Percentiles rank a stretch among this genome's conserved stretches.
Conservation (phyloP, 2,329 filamentous ascomycete species). For the Xylaria sp. region DNA sequence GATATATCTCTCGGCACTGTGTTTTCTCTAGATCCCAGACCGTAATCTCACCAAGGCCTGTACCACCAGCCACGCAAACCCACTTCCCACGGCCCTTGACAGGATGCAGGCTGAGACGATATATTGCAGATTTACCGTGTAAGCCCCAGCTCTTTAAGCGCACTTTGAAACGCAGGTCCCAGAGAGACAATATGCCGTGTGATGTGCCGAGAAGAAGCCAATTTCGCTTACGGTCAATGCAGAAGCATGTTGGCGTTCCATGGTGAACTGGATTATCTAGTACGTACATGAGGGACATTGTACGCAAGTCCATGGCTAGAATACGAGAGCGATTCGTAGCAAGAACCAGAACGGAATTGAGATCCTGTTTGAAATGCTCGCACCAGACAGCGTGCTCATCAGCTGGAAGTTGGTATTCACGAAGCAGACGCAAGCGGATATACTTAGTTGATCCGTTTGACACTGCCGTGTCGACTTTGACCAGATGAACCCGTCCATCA, state of each 20-base stretch:
- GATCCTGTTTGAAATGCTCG: slow-evolving; percentile 88
- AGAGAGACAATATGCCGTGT: slow-evolving; percentile 91
- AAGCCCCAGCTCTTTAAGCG: slow-evolving; percentile 90
- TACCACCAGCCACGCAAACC: slow-evolving; percentile 90
- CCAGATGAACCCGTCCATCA: slow-evolving; percentile 89
- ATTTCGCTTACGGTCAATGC: slow-evolving; percentile 83
- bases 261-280: slow-evolving; percentile 91
- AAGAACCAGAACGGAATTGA: slow-evolving; percentile 82
- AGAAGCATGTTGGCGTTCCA: slow-evolving; percentile 91
- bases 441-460: slow-evolving; percentile 72
- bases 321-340: slow-evolving; percentile 89
- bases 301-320: slow-evolving; percentile 84
- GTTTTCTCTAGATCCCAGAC: slow-evolving; percentile 96
- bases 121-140: slow-evolving; percentile 81
- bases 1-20: slow-evolving; percentile 88
- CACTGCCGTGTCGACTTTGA: slow-evolving; percentile 74
- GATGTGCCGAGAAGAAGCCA: slow-evolving; percentile 94
- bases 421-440: slow-evolving; percentile 78
- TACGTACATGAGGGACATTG: slow-evolving; percentile 83
- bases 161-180: slow-evolving; percentile 95
- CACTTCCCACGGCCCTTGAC: slow-evolving; percentile 81
- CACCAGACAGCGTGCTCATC: slow-evolving; percentile 88
- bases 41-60: slow-evolving; percentile 86
- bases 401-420: slow-evolving; percentile 80
- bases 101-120: slow-evolving; percentile 82